Evolutionary conservation across 1,284 basidiomycete species (phyloP).

Genomic region (Boletellus deceptivus): DNA sequence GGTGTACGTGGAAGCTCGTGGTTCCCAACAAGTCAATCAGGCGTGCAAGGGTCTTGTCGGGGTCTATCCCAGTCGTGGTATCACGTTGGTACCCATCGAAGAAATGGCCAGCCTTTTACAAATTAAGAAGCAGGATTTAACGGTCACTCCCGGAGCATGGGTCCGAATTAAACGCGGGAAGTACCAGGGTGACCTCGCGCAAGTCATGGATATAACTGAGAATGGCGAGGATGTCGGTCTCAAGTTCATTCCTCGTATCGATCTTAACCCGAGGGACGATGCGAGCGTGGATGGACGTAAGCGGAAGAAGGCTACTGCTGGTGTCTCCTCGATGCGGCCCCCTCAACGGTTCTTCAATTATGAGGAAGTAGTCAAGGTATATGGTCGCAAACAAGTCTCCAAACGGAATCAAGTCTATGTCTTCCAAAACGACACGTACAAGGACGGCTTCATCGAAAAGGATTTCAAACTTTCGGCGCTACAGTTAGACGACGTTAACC

Average conservation of each 20-base stretch:
- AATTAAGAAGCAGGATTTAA: constrained; percentile 92
- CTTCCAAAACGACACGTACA: constrained; percentile 93
- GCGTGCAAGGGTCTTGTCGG: constrained; percentile 92
- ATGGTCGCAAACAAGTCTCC: constrained; percentile 74
- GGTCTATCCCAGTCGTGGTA: constrained; percentile 79
- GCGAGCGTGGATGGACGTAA: constrained; percentile 64
- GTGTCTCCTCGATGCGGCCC: constrained; percentile 66
- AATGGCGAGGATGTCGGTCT: constrained; percentile 94
- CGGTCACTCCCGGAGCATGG: constrained; percentile 88
- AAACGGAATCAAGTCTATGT: constrained; percentile 73
- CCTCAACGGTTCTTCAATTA: constrained; percentile 93
- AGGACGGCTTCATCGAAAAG: constrained; percentile 95
- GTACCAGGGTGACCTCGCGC: constrained; percentile 93
- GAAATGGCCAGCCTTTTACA: constrained; percentile 97
- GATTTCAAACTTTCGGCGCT: constrained; percentile 86
- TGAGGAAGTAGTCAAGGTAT: constrained; percentile 89
- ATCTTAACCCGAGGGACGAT: constrained; percentile 88
- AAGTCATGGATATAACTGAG: constrained; percentile 91
- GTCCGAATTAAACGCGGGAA: constrained; percentile 93
- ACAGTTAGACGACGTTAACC: constrained; percentile 87
- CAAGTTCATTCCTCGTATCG: constrained; percentile 95
- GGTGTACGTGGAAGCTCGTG: constrained; percentile 94
- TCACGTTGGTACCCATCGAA: constrained; percentile 91
- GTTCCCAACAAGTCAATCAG: constrained; percentile 81
- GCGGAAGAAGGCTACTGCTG: constrained; percentile 60